Conservation (phyloP, 495 filamentous ascomycete species). For the Penicillium longicatenatum region DNA sequence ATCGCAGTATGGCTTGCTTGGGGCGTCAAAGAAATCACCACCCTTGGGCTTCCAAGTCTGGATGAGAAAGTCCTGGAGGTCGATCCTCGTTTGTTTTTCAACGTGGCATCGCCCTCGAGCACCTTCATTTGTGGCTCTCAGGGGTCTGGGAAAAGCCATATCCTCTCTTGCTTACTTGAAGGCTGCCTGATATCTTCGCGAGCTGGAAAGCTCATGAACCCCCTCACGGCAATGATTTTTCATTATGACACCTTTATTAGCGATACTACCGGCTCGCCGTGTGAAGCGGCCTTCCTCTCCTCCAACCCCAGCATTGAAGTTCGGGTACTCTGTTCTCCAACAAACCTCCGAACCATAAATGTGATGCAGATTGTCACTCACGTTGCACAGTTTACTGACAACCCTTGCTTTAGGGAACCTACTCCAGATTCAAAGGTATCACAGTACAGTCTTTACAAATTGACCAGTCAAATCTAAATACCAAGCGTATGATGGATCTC, state of each 20-base stretch:
- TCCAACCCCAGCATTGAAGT: slow-evolving; percentile 56
- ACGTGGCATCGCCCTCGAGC: slow-evolving; percentile 66
- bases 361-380: slow-evolving; percentile 22
- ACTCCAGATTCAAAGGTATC: slow-evolving; percentile 40
- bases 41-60: too few species aligned
- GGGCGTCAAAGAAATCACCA: too few species aligned
- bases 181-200: slow-evolving; percentile 54
- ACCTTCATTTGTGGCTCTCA: slow-evolving; percentile 78
- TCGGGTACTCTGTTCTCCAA: slow-evolving; percentile 64
- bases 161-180: slow-evolving; percentile 69
- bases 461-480: slow-evolving; percentile 60
- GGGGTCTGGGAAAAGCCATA: slow-evolving; percentile 77
- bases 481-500: slow-evolving; percentile 64
- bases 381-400: slow-evolving; percentile 5
- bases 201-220: slow-evolving; percentile 48
- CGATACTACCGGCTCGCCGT: slow-evolving; percentile 54
- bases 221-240: slow-evolving; percentile 64
- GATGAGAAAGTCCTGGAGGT: slow-evolving; percentile 1
- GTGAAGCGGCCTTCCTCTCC: slow-evolving; percentile 69
- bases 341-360: slow-evolving; percentile 53
- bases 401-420: slow-evolving; percentile 10
- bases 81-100: slow-evolving; percentile 63
- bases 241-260: slow-evolving; percentile 67
- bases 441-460: slow-evolving; percentile 57
- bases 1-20: too few species aligned